Percentiles rank a stretch among this genome's conserved stretches.
Evolutionary conservation across 23 red algal species (phyloP).

Genomic region (Agarophyton chilense): DNA sequence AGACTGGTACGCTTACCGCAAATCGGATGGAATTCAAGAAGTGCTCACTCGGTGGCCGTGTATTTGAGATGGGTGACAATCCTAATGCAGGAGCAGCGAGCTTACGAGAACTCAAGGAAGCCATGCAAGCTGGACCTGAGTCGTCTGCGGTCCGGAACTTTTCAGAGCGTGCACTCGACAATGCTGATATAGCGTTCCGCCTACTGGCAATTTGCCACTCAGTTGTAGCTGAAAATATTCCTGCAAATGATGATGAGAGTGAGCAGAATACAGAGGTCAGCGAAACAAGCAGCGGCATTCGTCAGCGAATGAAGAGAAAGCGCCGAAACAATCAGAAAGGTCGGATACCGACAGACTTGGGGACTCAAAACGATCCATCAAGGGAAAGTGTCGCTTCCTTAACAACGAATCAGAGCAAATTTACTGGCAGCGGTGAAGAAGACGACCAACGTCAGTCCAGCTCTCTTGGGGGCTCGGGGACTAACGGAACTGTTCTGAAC

Average conservation of each 20-base stretch:
- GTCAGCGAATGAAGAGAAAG: slow-evolving; percentile 12
- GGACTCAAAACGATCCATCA: slow-evolving; percentile 20
- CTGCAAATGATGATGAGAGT: not conserved
- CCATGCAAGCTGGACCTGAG: slow-evolving; percentile 50
- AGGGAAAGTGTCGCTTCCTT: not conserved
- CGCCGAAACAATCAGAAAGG: slow-evolving; percentile 10
- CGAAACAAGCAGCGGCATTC: slow-evolving; percentile 13
- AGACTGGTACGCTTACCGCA: slow-evolving; percentile 94
- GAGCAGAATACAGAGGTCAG: slow-evolving; percentile 24
- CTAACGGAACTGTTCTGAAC: slow-evolving; percentile 9
- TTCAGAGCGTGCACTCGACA: slow-evolving; percentile 2
- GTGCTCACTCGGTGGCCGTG: slow-evolving; percentile 71
- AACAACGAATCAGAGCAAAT: not conserved
- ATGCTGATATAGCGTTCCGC: slow-evolving; percentile 60
- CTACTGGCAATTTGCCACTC: slow-evolving; percentile 86
- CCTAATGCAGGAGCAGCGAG: slow-evolving; percentile 31
- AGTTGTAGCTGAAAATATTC: slow-evolving; percentile 61
- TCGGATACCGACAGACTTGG: not conserved
- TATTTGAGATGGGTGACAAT: slow-evolving; percentile 38
- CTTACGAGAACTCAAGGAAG: slow-evolving; percentile 39
- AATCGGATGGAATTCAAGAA: slow-evolving; percentile 94
- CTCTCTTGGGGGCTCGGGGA: slow-evolving; percentile 21
- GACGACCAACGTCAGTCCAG: slow-evolving; percentile 24
- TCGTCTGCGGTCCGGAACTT: slow-evolving; percentile 27
- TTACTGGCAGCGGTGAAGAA: slow-evolving; percentile 16